A percentile compares a stretch with the other conserved stretches of the same genome.
Evolutionary conservation across 2,329 filamentous ascomycete species (phyloP).

Genomic region (Xylariaceae sp.): DNA sequence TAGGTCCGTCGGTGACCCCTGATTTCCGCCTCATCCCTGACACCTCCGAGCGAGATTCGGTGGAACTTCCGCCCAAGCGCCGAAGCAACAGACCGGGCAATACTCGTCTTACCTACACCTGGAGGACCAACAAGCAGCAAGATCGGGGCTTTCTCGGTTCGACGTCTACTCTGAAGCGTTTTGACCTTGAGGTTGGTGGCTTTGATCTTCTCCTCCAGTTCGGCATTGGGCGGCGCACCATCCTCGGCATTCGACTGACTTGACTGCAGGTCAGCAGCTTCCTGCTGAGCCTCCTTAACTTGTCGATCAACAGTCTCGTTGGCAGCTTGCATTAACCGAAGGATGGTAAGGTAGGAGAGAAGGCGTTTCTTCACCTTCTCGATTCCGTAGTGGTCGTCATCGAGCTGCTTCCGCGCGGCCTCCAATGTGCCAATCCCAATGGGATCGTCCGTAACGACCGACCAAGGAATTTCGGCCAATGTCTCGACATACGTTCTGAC

Average conservation of each 20-base stretch:
- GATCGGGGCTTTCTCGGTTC: slow-evolving; percentile 94
- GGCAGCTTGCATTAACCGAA: slow-evolving; percentile 87
- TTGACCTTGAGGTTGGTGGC: slow-evolving; percentile 60
- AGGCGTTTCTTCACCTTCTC: slow-evolving; percentile 97
- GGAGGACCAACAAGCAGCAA: slow-evolving; percentile 88
- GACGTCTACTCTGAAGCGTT: slow-evolving; percentile 71
- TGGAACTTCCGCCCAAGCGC: slow-evolving; percentile 94
- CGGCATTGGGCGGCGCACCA: slow-evolving; percentile 32
- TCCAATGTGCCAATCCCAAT: slow-evolving; percentile 74
- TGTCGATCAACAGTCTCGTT: slow-evolving; percentile 79
- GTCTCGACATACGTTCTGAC: slow-evolving; percentile 92
- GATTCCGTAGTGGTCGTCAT: slow-evolving; percentile 92
- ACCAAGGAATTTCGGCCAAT: slow-evolving; percentile 90
- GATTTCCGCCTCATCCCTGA: slow-evolving; percentile 95
- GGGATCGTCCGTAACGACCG: slow-evolving; percentile 74
- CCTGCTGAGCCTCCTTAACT: slow-evolving; percentile 62
- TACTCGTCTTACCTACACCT: slow-evolving; percentile 90
- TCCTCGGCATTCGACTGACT: slow-evolving; percentile 35
- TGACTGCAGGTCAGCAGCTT: slow-evolving; percentile 42
- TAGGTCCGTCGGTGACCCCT: slow-evolving; percentile 92
- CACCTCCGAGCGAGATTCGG: slow-evolving; percentile 90
- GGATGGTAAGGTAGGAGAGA: slow-evolving; percentile 91
- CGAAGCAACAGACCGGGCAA: slow-evolving; percentile 87
- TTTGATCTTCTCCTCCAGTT: slow-evolving; percentile 37
- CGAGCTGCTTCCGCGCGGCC: slow-evolving; percentile 79